Evolutionary conservation across 164 flowering plant genomes (phyloP).

Genomic region (Piper longum): DNA sequence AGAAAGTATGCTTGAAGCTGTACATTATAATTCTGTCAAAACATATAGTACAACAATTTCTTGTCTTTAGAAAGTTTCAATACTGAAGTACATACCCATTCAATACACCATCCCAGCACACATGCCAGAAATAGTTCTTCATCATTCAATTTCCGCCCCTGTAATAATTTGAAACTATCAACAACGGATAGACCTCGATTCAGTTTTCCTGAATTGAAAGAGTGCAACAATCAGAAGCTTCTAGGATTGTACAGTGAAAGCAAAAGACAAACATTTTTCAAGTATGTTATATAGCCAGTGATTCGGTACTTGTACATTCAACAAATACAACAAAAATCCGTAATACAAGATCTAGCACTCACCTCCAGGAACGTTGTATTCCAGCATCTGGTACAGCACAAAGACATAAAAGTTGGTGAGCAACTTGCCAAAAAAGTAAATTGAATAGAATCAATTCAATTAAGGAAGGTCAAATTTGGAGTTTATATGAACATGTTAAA

Average conservation of each 20-base stretch:
- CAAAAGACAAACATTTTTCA: neutral
- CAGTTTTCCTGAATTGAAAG: constrained; percentile 53
- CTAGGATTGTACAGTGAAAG: neutral
- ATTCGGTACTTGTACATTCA: no score
- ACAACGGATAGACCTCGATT: constrained; percentile 88
- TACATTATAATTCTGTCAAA: constrained; percentile 7
- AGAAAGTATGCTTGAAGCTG: constrained; percentile 98
- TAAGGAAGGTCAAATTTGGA: no score
- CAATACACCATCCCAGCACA: constrained; percentile 93
- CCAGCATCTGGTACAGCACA: constrained; percentile 66
- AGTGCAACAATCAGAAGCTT: neutral
- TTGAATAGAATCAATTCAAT: no score
- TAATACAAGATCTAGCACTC: neutral
- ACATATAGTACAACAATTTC: neutral
- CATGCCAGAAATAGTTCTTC: constrained; percentile 63
- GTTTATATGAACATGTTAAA: no score
- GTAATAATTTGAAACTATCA: constrained; percentile 69
- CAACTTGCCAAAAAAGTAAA: no score
- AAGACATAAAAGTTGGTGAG: no score
- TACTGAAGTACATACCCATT: constrained; percentile 51
- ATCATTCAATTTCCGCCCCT: constrained; percentile 52
- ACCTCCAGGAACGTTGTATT: constrained; percentile 80
- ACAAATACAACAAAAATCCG: no score
- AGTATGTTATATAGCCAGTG: no score
- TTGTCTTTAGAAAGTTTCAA: neutral